Percentiles rank a stretch among this genome's conserved stretches.
These are phyloP conservation scores for Antrodiella citrinella DNA, from an alignment of 768 basidiomycete species.

Conservation along the genomic window DNA sequence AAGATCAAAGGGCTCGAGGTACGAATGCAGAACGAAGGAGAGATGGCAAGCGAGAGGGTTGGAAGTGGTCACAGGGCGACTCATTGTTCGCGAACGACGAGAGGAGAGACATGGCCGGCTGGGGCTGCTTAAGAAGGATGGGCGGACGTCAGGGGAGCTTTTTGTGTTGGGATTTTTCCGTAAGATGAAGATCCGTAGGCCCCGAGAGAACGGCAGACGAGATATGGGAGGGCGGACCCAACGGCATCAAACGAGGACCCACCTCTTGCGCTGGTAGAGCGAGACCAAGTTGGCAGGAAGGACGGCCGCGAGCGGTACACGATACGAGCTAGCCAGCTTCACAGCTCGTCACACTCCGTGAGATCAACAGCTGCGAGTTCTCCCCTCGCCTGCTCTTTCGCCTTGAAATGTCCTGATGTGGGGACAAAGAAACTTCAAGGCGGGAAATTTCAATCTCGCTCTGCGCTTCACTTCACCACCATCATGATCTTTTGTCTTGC, in stretches of 20 bases:
- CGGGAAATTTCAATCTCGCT: background rate
- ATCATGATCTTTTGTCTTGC: background rate
- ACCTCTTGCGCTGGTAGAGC: constrained; percentile 3
- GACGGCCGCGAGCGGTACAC: background rate
- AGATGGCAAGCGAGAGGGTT: background rate
- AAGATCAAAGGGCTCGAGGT: background rate
- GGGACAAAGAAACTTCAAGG: constrained; percentile 11
- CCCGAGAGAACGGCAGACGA: background rate
- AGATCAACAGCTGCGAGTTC: background rate
- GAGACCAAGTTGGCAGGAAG: constrained; percentile 2
- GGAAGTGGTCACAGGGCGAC: background rate
- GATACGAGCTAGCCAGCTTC: no score
- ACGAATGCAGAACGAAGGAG: background rate
- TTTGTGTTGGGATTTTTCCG: background rate
- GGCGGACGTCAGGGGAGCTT: background rate
- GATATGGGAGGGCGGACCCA: background rate
- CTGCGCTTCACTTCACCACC: no score
- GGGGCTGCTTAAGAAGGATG: background rate
- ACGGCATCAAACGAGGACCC: background rate
- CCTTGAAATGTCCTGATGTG: constrained; percentile 10
- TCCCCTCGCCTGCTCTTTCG: background rate
- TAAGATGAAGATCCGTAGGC: background rate
- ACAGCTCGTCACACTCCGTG: background rate
- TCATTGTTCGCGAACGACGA: background rate
- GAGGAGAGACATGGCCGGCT: background rate